Base-by-base conservation (phyloP, 2,329 filamentous ascomycete genomes). In the Malbranchea zuffiana region DNA sequence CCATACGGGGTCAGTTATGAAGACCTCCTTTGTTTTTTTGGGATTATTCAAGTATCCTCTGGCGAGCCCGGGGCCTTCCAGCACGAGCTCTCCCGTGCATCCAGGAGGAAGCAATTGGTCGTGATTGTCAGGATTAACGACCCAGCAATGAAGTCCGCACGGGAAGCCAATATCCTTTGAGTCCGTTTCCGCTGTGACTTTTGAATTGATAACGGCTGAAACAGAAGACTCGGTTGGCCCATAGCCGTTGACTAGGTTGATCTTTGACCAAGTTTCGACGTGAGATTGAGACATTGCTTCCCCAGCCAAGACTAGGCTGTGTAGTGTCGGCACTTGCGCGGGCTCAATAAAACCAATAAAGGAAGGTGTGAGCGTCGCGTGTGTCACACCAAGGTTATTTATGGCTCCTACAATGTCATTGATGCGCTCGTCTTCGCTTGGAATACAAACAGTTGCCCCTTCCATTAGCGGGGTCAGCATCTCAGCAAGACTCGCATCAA, bases 371-470 rank as follows among this genome's bases (percentile, higher is more conserved):
- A 80, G 66, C 48, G 71, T 69, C 2, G 66, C 69, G 59, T 65
- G 67, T 26, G 63, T 70, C 20, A 71, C 67, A 6, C 63, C 54
- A 63, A 73, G 69, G 0, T 63, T 51, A n/a, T 66, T 65, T 24
- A 78, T 71, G 1, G 61, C 62, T 0, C 59, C 60, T 1, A 62
- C 59, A 8, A 76, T 62, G 36, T 74, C 63, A 35, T 66, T 63
- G 3, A 68, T 44, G 15, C 68, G 57, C 35, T 70, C 65, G 6
- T 62, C 51, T 1, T 68, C 57, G 3, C 67, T 66, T 0, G 75
- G 73, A 2, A 79, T 61, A 35, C 74, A 78, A 6, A 78, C 62
- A 31, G 70, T 75, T 0, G 67, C 75, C 3, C 75, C 75, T 21
- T 66, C 54, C 3, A 70, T 60, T 8, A 78, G 56, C 0, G 72